Evolutionary conservation across 78 protist genomes (phyloP).

Genomic region (Pelomyxa schiedti): DNA sequence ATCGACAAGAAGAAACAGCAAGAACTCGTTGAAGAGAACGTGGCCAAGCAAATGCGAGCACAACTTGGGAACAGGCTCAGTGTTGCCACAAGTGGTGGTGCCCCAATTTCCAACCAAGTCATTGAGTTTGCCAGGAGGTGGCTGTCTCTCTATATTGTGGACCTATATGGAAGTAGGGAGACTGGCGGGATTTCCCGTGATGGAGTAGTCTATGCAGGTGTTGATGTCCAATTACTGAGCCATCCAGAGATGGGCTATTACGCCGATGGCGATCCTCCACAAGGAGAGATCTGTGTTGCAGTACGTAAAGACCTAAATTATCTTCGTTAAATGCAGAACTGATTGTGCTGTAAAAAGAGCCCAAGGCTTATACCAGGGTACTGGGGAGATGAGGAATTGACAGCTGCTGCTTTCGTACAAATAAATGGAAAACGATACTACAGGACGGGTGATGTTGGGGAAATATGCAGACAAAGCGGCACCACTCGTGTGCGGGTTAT

Average conservation of each 20-base stretch:
- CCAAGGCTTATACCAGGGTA: not conserved
- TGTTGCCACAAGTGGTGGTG: slow-evolving; percentile 3
- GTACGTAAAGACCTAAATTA: too few relatives aligned
- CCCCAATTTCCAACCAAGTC: not conserved
- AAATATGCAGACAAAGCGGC: too few relatives aligned
- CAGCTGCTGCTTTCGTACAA: too few relatives aligned
- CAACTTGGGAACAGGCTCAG: not conserved
- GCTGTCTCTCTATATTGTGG: not conserved
- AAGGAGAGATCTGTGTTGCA: slow-evolving; percentile 2
- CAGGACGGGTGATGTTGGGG: too few relatives aligned
- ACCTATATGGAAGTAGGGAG: not conserved
- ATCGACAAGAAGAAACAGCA: too few relatives aligned
- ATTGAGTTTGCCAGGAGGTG: not conserved
- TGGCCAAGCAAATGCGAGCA: not conserved
- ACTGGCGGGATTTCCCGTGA: slow-evolving; percentile 4
- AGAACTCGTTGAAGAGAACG: too few relatives aligned
- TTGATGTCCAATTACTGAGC: not conserved
- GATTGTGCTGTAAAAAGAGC: too few relatives aligned
- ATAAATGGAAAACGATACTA: too few relatives aligned
- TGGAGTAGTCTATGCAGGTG: not conserved
- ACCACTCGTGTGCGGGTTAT: too few relatives aligned
- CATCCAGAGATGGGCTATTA: not conserved
- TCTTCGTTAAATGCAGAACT: too few relatives aligned
- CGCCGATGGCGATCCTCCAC: too few relatives aligned
- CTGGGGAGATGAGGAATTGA: too few relatives aligned